Evolutionary conservation across 352 stramenopile genomes (phyloP), one percentile per base, ranked within the genome.

Genomic region (Lagenidium giganteum): DNA sequence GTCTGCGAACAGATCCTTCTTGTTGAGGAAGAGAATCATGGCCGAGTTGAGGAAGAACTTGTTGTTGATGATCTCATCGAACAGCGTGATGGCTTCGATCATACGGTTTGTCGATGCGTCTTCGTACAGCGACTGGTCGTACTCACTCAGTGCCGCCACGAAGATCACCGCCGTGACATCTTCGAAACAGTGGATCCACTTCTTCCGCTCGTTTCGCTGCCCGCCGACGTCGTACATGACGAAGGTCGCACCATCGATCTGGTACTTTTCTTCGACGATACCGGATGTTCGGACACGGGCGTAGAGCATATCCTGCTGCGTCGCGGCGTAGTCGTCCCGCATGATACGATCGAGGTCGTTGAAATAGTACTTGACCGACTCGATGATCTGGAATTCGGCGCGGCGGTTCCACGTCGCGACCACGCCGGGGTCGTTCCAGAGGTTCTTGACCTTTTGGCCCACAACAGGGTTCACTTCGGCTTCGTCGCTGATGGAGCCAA

Each of bases 121-220:
- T 65, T 98, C 92, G 59, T 97, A 97, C 42, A 98, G 71, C 49
- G 70, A 83, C 64, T 98, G 92, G 57, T 98, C 89, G 65, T 97
- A 98, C 61, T 97, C 93, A 48, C 78, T 96, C 34, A 98, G 67
- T 21, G 94, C 93, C 16, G 90, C 93, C 34, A 98, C 93, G 65
- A 98, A 98, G 64, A 98, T 98, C 35, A 98, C 93, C 27, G 87
- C 88, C 17, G 92, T 98, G 23, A 98, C 92, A 57, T 97, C 87
- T 58, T 98, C 95, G 54, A 98, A 98, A 57, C 88, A 97, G 64
- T 98, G 91, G 66, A 98, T 97, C 93, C 95, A 98, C 70, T 98
- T 98, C 57, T 97, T 96, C 17, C 95, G 67, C 68, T 98, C 95
- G 61, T 98, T 98, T 39, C 95, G 77, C 67, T 98, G 95, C 7